A percentile compares a stretch with the other conserved stretches of the same genome.
phyloP scores from a whole-genome alignment of 495 filamentous ascomycete species.

The Lindgomyces ingoldianus region DNA sequence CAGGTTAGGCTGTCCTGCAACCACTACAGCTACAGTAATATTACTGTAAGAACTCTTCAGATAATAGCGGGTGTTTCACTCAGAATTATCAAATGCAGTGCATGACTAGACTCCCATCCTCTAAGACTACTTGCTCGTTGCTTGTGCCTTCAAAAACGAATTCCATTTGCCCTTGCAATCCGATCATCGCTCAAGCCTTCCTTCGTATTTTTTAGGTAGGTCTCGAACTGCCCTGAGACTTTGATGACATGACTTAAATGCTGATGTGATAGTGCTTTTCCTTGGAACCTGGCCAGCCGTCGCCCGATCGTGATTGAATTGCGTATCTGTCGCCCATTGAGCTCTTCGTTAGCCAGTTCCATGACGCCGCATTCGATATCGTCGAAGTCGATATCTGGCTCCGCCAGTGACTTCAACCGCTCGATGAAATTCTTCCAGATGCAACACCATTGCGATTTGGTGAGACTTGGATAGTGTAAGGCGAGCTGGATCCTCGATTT shows the following conservation, averaged over 20 bases:
- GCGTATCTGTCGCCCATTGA: not conserved
- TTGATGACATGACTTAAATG: not conserved
- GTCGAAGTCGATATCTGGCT: not conserved
- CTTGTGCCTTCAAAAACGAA: too few species aligned
- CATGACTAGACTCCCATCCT: too few species aligned
- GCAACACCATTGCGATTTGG: not conserved
- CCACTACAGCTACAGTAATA: too few species aligned
- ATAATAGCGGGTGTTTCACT: too few species aligned
- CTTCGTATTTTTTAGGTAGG: not conserved
- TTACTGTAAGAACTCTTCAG: too few species aligned
- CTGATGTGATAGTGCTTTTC: not conserved
- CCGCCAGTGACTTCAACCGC: not conserved
- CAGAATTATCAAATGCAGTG: too few species aligned
- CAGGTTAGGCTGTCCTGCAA: too few species aligned
- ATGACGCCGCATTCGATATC: not conserved
- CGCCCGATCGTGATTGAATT: not conserved
- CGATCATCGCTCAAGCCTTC: not conserved
- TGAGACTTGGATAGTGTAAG: conserved; percentile 42
- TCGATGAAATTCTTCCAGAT: not conserved
- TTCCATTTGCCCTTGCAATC: not conserved
- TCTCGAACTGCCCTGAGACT: not conserved
- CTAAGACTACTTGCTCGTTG: too few species aligned
- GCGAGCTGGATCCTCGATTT: conserved; percentile 44
- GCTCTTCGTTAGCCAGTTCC: not conserved
- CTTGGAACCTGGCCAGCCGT: not conserved